Conservation (phyloP, 2,329 filamentous ascomycete genomes). For the Stachybotrys chlorohalonatus region DNA sequence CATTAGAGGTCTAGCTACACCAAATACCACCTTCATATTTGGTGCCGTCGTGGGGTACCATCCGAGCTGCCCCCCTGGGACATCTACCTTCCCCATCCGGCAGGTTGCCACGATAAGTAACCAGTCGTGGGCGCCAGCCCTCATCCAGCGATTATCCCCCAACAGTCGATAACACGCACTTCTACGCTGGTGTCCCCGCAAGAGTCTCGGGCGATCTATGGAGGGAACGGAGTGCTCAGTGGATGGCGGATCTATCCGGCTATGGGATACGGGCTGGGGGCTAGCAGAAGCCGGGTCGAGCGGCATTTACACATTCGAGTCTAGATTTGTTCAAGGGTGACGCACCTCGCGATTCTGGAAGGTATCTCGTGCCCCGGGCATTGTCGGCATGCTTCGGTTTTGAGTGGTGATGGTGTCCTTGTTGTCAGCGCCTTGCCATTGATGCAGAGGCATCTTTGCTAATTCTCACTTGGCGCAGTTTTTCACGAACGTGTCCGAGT, state of each 20-base stretch:
- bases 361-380: not conserved
- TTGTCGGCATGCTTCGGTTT: not conserved
- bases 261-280: not conserved
- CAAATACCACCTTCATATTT: constrained; percentile 1
- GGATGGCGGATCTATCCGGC: not conserved
- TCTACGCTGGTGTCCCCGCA: not conserved
- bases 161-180: not conserved
- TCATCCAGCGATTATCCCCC: not conserved
- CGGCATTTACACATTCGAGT: not conserved
- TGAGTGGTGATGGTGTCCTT: not conserved
- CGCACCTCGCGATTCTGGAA: not conserved
- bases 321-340: not conserved
- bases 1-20: not conserved
- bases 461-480: too few species aligned
- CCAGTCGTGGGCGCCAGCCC: not conserved
- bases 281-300: not conserved
- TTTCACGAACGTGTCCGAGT: too few species aligned
- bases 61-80: constrained; percentile 1
- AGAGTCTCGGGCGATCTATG: not conserved
- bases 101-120: constrained; percentile 1
- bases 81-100: not conserved
- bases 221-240: not conserved
- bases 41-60: not conserved
- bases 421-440: not conserved
- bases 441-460: not conserved